phyloP scores from a whole-genome alignment of 1,284 basidiomycete species.

The Papiliotrema flavescens region DNA sequence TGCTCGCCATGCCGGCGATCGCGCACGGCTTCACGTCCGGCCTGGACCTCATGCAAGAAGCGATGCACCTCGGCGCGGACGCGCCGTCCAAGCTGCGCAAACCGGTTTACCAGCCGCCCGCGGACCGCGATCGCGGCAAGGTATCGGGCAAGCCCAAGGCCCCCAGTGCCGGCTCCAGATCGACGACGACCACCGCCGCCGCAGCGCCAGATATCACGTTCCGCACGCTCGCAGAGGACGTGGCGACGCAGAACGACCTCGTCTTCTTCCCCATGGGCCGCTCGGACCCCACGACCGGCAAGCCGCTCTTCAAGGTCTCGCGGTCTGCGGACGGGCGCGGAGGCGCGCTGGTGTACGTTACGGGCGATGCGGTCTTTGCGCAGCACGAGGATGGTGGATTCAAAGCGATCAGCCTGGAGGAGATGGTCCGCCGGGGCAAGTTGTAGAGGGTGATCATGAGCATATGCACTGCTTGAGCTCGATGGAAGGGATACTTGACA shows the following conservation, averaged over 20 bases:
- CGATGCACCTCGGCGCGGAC: constrained; percentile 75
- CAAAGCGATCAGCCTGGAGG: constrained; percentile 43
- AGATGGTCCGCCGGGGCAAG: constrained; percentile 41
- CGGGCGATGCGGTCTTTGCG: constrained; percentile 45
- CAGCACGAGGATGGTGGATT: constrained; percentile 38
- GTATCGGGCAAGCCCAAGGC: neutral
- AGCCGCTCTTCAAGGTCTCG: constrained; percentile 81
- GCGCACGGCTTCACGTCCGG: constrained; percentile 76
- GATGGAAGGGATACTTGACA: too few species aligned
- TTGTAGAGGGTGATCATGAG: constrained; percentile 1
- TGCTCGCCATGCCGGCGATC: constrained; percentile 63
- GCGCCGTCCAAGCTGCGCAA: constrained; percentile 63
- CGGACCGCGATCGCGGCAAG: constrained; percentile 20
- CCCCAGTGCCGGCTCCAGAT: neutral
- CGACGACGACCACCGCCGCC: constrained; percentile 6
- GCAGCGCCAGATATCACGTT: constrained; percentile 64
- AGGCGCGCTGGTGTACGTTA: constrained; percentile 67
- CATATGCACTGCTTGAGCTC: neutral
- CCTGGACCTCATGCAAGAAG: constrained; percentile 86
- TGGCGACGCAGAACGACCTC: constrained; percentile 74
- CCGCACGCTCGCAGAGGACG: constrained; percentile 83
- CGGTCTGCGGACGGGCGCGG: constrained; percentile 72
- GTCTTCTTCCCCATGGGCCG: constrained; percentile 81
- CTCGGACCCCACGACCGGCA: constrained; percentile 73
- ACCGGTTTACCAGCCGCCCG: constrained; percentile 57